Evolutionary conservation across 768 basidiomycete genomes (phyloP).

Genomic region (Pulveroboletus ravenelii): DNA sequence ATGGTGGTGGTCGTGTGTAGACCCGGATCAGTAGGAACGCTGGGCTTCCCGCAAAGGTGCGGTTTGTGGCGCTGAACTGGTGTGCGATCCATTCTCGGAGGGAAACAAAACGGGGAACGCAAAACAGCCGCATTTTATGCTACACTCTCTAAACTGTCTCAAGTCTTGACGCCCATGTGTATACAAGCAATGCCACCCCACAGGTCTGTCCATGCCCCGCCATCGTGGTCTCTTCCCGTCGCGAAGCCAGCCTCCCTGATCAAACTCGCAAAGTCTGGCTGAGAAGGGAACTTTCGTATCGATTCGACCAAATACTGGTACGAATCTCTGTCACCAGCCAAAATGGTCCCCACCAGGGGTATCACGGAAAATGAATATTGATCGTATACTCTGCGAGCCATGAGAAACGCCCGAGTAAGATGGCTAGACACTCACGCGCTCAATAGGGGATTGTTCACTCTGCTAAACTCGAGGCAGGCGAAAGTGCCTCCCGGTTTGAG

Average conservation of each 20-base stretch:
- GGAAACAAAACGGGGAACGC: too few species aligned
- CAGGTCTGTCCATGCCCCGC: slow-evolving; percentile 79
- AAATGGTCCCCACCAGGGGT: slow-evolving; percentile 90
- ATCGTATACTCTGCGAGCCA: slow-evolving; percentile 68
- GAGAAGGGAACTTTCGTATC: slow-evolving; percentile 88
- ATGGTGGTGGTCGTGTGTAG: slow-evolving; percentile 31
- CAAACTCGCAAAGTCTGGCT: slow-evolving; percentile 85
- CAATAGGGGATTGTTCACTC: slow-evolving; percentile 82
- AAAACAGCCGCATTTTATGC: neutral
- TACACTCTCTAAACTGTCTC: slow-evolving; percentile 17
- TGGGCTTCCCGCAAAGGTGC: slow-evolving; percentile 19
- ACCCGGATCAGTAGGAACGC: slow-evolving; percentile 9
- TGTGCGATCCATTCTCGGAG: neutral
- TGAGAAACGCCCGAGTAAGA: slow-evolving; percentile 4
- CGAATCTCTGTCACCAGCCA: slow-evolving; percentile 91
- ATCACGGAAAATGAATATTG: slow-evolving; percentile 96
- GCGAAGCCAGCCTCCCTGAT: slow-evolving; percentile 80
- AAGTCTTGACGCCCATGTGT: slow-evolving; percentile 80
- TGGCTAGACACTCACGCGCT: slow-evolving; percentile 57
- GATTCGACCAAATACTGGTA: slow-evolving; percentile 99
- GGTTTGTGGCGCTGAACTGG: slow-evolving; percentile 27
- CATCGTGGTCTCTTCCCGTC: slow-evolving; percentile 66
- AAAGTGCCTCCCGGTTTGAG: slow-evolving; percentile 95
- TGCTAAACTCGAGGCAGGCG: slow-evolving; percentile 94
- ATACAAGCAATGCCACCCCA: slow-evolving; percentile 88